phyloP scores from a whole-genome alignment of 2,329 filamentous ascomycete genomes.

The Botrytis galanthina region DNA sequence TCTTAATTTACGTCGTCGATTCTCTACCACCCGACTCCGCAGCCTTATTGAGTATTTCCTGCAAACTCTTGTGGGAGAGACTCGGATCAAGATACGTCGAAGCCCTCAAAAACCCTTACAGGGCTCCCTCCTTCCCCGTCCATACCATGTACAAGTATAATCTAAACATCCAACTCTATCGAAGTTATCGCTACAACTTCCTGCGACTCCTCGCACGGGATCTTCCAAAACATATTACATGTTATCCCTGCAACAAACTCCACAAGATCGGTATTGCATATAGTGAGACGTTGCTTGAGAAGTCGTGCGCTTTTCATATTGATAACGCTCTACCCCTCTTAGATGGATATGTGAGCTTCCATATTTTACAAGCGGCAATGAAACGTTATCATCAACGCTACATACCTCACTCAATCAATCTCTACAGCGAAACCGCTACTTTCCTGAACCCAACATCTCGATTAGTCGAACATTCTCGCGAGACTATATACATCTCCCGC shows the following conservation, averaged over 20 bases:
- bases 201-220: not conserved
- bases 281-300: not conserved
- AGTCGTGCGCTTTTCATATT: not conserved
- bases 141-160: not conserved
- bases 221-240: not conserved
- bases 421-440: not conserved
- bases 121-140: not conserved
- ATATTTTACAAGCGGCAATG: not conserved
- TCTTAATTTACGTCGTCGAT: conserved; percentile 21
- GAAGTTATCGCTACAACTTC: not conserved
- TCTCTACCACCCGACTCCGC: conserved; percentile 23
- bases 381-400: not conserved
- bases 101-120: not conserved
- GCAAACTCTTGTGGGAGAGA: conserved; percentile 16
- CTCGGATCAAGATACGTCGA: conserved; percentile 19
- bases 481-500: not conserved
- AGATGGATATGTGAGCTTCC: not conserved
- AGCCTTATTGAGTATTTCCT: conserved; percentile 24
- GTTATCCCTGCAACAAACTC: not conserved
- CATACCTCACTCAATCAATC: not conserved
- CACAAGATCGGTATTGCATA: not conserved
- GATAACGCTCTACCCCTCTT: not conserved
- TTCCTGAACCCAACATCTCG: not conserved
- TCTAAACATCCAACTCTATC: not conserved
- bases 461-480: not conserved